phyloP scores from a whole-genome alignment of 208 protist genomes.

The Leishmania braziliensis region DNA sequence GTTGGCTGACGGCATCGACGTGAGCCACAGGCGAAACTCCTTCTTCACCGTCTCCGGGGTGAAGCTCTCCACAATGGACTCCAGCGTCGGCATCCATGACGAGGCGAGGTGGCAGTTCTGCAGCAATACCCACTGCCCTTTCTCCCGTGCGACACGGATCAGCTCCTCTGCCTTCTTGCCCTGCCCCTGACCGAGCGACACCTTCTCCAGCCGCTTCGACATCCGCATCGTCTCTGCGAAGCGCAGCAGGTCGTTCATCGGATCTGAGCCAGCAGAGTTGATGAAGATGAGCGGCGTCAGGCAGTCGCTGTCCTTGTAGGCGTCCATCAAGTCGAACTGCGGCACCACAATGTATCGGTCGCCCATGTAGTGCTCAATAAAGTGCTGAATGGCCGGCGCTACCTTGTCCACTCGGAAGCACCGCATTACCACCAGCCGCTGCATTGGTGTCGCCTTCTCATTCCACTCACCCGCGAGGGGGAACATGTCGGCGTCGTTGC shows the following conservation, averaged over 20 bases:
- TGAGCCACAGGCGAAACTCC: conserved; percentile 98
- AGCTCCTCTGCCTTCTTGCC: conserved; percentile 94
- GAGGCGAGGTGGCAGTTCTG: conserved; percentile 98
- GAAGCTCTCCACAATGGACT: conserved; percentile 95
- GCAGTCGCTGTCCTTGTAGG: conserved; percentile 94
- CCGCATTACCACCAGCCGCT: conserved; percentile 94
- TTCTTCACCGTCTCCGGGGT: conserved; percentile 94
- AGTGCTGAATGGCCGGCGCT: conserved; percentile 92
- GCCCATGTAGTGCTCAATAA: conserved; percentile 91
- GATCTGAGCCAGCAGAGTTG: conserved; percentile 96
- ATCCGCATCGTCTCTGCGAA: conserved; percentile 96
- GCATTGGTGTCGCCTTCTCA: conserved; percentile 85
- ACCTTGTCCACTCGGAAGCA: conserved; percentile 97
- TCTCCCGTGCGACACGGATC: conserved; percentile 81
- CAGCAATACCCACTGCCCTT: conserved; percentile 95
- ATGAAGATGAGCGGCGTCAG: conserved; percentile 97
- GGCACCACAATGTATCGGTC: conserved; percentile 95
- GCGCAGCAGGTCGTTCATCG: conserved; percentile 94
- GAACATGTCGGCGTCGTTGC: conserved; percentile 68
- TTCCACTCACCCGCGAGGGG: conserved; percentile 84
- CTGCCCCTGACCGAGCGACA: conserved; percentile 97
- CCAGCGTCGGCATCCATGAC: conserved; percentile 94
- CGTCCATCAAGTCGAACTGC: conserved; percentile 94
- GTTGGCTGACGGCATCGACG: conserved; percentile 95
- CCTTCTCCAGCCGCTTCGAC: conserved; percentile 92